These are phyloP conservation scores for Babesia bovis DNA, from an alignment of 169 alveolate species.

Conservation along the genomic window DNA sequence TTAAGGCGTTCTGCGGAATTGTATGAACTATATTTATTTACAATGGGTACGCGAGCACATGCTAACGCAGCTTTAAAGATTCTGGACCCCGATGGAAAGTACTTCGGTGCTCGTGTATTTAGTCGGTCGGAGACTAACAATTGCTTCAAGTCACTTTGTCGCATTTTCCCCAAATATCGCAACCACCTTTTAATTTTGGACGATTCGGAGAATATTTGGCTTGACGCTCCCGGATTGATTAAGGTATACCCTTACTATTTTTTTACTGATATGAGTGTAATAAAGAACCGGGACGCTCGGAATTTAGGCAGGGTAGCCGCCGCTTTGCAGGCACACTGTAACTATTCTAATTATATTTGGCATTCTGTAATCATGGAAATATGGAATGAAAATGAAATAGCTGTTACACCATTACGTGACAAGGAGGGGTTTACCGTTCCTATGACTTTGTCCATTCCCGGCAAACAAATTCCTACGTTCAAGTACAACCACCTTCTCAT, in stretches of 20 bases:
- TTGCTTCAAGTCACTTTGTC: slow-evolving; percentile 46
- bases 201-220: slow-evolving; percentile 62
- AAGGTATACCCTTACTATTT: slow-evolving; percentile 63
- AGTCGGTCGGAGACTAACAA: slow-evolving; percentile 67
- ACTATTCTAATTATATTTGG: slow-evolving; percentile 52
- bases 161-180: slow-evolving; percentile 61
- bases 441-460: background rate
- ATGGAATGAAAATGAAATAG: slow-evolving; percentile 19
- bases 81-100: slow-evolving; percentile 73
- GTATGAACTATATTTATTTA: slow-evolving; percentile 77
- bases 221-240: slow-evolving; percentile 27
- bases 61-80: slow-evolving; percentile 77
- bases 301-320: slow-evolving; percentile 44
- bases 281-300: slow-evolving; percentile 9
- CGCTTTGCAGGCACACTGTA: slow-evolving; percentile 56
- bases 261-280: slow-evolving; percentile 28
- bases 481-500: slow-evolving; percentile 41
- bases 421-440: slow-evolving; percentile 58
- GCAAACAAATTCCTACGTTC: background rate
- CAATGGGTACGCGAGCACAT: slow-evolving; percentile 84
- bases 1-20: slow-evolving; percentile 57
- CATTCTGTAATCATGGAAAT: slow-evolving; percentile 14
- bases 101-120: slow-evolving; percentile 69
- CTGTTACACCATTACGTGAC: slow-evolving; percentile 2
- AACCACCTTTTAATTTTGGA: slow-evolving; percentile 39